phyloP scores from a whole-genome alignment of 1,284 basidiomycete genomes.

The Inonotus hispidus region DNA sequence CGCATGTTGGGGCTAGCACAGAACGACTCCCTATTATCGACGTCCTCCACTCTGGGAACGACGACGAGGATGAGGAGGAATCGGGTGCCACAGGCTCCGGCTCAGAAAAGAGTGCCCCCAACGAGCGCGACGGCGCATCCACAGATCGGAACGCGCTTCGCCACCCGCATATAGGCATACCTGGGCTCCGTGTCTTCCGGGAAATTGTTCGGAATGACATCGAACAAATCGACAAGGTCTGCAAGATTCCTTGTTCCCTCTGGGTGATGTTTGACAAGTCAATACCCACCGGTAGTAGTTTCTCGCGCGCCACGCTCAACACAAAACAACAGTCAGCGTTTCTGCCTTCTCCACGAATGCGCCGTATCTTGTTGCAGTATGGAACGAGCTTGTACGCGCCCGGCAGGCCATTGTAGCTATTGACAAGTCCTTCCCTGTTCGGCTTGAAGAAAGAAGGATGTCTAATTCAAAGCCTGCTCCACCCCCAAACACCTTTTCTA shows the following conservation, averaged over 20 bases:
- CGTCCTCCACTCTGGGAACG: neutral
- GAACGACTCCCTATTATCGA: constrained; percentile 11
- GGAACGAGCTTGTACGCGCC: constrained; percentile 67
- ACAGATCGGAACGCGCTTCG: neutral
- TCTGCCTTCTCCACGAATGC: constrained; percentile 56
- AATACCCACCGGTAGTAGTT: constrained; percentile 9
- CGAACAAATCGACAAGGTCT: constrained; percentile 12
- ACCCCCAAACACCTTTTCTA: constrained; percentile 15
- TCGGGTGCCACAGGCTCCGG: neutral
- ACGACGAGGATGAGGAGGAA: neutral
- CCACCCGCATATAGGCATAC: constrained; percentile 4
- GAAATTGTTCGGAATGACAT: constrained; percentile 14
- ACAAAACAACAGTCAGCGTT: neutral
- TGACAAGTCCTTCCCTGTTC: constrained; percentile 43
- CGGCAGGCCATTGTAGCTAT: constrained; percentile 52
- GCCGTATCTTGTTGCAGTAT: constrained; percentile 69
- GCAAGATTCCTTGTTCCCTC: neutral
- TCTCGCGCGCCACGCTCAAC: neutral
- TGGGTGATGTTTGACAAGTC: no score
- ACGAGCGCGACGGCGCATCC: neutral
- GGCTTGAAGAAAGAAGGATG: neutral
- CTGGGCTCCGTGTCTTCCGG: constrained; percentile 10
- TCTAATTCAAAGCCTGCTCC: constrained; percentile 17
- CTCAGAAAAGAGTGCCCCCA: neutral
- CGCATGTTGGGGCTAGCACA: constrained; percentile 1